Conservation (phyloP, 2,329 filamentous ascomycete genomes). For the Ceratocystis colombiana region DNA sequence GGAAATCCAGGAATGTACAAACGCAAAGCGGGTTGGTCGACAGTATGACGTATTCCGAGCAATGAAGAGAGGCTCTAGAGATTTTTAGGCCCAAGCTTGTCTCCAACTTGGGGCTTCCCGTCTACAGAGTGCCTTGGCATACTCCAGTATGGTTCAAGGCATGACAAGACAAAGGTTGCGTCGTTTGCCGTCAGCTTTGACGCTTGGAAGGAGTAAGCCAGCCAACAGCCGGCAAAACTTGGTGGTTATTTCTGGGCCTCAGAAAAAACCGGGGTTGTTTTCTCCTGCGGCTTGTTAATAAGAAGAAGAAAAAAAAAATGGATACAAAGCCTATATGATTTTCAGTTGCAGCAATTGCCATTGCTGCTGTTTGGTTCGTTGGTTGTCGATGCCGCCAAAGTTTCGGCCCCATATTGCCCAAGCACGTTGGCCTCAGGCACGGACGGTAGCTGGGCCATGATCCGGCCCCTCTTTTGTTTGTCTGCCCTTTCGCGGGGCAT, state of each 20-base stretch:
- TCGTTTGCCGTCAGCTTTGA: neutral
- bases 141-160: neutral
- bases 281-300: too few species aligned
- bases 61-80: neutral
- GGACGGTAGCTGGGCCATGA: neutral
- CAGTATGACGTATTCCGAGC: neutral
- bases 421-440: neutral
- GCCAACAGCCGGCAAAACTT: neutral
- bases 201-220: neutral
- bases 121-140: neutral
- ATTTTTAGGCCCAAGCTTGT: neutral
- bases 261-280: neutral
- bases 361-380: neutral
- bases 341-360: neutral
- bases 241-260: slow-evolving; percentile 6
- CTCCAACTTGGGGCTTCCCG: slow-evolving; percentile 10
- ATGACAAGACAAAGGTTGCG: neutral
- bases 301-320: neutral
- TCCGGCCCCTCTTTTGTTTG: neutral
- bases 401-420: slow-evolving; percentile 13
- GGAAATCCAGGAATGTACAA: slow-evolving; percentile 9
- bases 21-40: neutral
- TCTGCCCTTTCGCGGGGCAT: slow-evolving; percentile 4
- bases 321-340: neutral
- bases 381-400: slow-evolving; percentile 1